A percentile compares a stretch with the other conserved stretches of the same genome.
Conservation (phyloP, 2,329 filamentous ascomycete species). For the Fusarium domesticum region DNA sequence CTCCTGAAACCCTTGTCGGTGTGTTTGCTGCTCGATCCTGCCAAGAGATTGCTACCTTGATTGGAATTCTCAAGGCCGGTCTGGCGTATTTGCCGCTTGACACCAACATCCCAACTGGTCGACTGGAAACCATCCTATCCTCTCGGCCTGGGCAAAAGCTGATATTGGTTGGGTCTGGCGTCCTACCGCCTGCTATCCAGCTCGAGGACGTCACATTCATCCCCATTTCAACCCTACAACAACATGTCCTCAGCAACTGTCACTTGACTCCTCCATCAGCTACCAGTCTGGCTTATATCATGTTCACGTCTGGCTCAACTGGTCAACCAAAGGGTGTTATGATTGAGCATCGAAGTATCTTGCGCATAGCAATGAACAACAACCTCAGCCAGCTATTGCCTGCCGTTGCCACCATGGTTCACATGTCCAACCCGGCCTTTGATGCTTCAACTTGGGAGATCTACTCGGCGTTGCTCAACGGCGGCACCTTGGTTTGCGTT, state of each 20-base stretch:
- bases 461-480: conserved; percentile 11
- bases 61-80: conserved; percentile 17
- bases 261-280: background rate
- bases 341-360: conserved; percentile 10
- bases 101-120: conserved; percentile 8
- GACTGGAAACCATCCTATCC: conserved; percentile 10
- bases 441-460: conserved; percentile 11
- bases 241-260: background rate
- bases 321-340: conserved; percentile 19
- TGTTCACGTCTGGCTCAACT: conserved; percentile 19
- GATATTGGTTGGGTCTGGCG: conserved; percentile 1
- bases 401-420: background rate
- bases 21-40: conserved; percentile 9
- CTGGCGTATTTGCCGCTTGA: conserved; percentile 20
- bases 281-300: conserved; percentile 7
- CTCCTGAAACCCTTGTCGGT: conserved; percentile 5
- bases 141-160: conserved; percentile 2
- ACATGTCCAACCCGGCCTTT: conserved; percentile 13
- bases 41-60: conserved; percentile 8
- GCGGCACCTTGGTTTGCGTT: conserved; percentile 10
- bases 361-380: conserved; percentile 1
- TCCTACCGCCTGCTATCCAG: background rate
- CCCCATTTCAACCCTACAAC: background rate
- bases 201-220: background rate
- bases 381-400: background rate